Conservation (phyloP, 108 stramenopile genomes). For the Conticribra weissflogii region DNA sequence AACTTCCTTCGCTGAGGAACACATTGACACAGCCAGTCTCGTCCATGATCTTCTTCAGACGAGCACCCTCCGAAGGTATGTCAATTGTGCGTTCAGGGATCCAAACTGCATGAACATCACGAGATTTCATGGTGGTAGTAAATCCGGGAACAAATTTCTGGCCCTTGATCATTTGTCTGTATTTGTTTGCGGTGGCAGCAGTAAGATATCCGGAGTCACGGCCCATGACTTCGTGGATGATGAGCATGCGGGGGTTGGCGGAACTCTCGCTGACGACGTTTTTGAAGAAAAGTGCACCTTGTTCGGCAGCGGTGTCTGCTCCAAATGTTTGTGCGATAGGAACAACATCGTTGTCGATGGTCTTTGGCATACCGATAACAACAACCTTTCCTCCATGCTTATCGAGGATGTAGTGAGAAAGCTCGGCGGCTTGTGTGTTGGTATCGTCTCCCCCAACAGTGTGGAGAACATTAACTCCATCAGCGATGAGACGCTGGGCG, state of each 20-base stretch:
- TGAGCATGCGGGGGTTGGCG: conserved; percentile 92
- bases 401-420: conserved; percentile 84
- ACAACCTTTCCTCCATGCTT: conserved; percentile 81
- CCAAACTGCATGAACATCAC: conserved; percentile 92
- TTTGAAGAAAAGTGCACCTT: conserved; percentile 85
- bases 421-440: conserved; percentile 90
- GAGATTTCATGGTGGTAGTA: conserved; percentile 47
- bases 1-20: conserved; percentile 90
- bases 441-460: conserved; percentile 95
- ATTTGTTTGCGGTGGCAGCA: conserved; percentile 78
- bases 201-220: conserved; percentile 90
- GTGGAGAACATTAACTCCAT: conserved; percentile 83
- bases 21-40: conserved; percentile 87
- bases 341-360: conserved; percentile 87
- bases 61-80: conserved; percentile 75
- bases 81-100: conserved; percentile 83
- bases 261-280: conserved; percentile 85
- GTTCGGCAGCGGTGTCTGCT: conserved; percentile 87
- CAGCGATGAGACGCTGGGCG: conserved; percentile 77
- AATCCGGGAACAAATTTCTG: conserved; percentile 55
- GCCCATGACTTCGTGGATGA: conserved; percentile 93
- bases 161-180: conserved; percentile 63
- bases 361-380: conserved; percentile 93
- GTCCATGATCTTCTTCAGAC: conserved; percentile 89
- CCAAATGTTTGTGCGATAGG: conserved; percentile 92